Conservation (phyloP, 495 filamentous ascomycete species). For the Filosporella fistucella region DNA sequence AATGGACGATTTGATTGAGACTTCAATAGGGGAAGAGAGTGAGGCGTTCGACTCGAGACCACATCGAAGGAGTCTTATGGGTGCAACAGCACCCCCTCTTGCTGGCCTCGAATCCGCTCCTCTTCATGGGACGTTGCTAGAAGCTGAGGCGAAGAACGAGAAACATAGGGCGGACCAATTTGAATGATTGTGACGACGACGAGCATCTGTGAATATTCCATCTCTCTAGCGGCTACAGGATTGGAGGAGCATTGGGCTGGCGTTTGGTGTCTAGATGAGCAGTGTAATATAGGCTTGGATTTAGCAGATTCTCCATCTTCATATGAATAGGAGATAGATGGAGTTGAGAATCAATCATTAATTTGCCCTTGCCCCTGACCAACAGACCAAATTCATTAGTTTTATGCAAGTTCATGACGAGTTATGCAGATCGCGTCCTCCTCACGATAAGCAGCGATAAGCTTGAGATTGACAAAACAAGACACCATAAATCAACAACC, state of each 20-base stretch:
- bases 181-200: slow-evolving; percentile 29
- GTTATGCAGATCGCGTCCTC: too few relatives aligned
- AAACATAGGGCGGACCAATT: slow-evolving; percentile 31
- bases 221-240: slow-evolving; percentile 15
- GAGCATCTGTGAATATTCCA: slow-evolving; percentile 7
- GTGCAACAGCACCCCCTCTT: slow-evolving; percentile 24
- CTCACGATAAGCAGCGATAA: too few relatives aligned
- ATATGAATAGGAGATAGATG: too few relatives aligned
- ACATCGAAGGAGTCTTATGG: slow-evolving; percentile 40
- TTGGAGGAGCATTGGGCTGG: slow-evolving; percentile 14
- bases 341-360: too few relatives aligned
- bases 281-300: slow-evolving; percentile 9
- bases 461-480: slow-evolving; percentile 5
- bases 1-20: slow-evolving; percentile 27
- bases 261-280: slow-evolving; percentile 16
- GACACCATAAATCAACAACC: neutral
- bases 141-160: slow-evolving; percentile 8
- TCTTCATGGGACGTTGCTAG: slow-evolving; percentile 22
- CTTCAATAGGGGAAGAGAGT: slow-evolving; percentile 55
- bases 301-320: too few relatives aligned
- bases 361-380: too few relatives aligned
- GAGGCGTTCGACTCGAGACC: slow-evolving; percentile 40
- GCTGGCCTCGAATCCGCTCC: slow-evolving; percentile 43
- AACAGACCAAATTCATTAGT: too few relatives aligned
- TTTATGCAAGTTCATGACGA: too few relatives aligned